A percentile compares a stretch with the other conserved stretches of the same genome.
Conservation (phyloP, 1,284 basidiomycete genomes). For the Cutaneotrichosporon mucoides region DNA sequence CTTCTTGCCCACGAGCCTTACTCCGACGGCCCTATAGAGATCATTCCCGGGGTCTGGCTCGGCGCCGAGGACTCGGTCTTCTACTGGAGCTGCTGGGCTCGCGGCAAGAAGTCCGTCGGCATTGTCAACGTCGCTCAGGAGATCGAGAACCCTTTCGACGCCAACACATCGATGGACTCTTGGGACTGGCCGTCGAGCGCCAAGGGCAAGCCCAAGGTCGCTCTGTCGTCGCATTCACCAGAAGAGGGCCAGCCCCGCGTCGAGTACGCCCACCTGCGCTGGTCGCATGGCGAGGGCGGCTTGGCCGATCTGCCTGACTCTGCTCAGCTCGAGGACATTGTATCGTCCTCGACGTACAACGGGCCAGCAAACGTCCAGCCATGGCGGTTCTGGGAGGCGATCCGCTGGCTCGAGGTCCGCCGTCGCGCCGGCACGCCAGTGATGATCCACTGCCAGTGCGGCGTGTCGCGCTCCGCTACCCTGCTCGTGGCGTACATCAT, state of each 20-base stretch:
- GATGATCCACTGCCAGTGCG: constrained; percentile 92
- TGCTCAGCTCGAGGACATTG: constrained; percentile 24
- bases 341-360: not conserved
- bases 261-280: constrained; percentile 86
- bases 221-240: constrained; percentile 17
- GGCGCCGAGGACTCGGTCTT: constrained; percentile 91
- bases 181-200: constrained; percentile 5
- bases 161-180: constrained; percentile 1
- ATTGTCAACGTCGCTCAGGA: constrained; percentile 95
- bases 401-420: constrained; percentile 74
- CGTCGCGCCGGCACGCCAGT: constrained; percentile 69
- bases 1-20: constrained; percentile 57
- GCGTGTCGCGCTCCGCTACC: constrained; percentile 90
- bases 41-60: constrained; percentile 85
- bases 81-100: constrained; percentile 30
- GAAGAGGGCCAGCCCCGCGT: constrained; percentile 60
- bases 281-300: constrained; percentile 91
- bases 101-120: constrained; percentile 15
- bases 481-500: constrained; percentile 91
- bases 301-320: constrained; percentile 58
- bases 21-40: constrained; percentile 75
- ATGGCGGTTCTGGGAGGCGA: constrained; percentile 68
- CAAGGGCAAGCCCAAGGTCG: constrained; percentile 21
- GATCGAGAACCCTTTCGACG: constrained; percentile 71
- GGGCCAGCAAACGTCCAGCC: constrained; percentile 9